Conservation (phyloP, 2,329 filamentous ascomycete species). For the Trichoderma cornu-damae region DNA sequence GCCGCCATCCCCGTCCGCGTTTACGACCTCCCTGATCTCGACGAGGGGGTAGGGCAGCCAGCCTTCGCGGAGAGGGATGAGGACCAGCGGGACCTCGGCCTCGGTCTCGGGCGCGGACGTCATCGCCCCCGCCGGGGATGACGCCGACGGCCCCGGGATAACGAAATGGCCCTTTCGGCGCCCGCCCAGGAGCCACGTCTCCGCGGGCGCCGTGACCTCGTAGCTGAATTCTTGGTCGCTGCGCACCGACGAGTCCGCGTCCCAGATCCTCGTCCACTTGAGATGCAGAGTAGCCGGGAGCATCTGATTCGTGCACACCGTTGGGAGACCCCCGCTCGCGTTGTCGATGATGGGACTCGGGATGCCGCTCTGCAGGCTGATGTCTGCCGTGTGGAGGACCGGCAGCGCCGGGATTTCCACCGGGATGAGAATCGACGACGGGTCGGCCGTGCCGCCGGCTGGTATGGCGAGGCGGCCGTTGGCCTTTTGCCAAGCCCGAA, state of each 20-base stretch:
- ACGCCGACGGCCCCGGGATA: conserved; percentile 39
- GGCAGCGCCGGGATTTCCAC: conserved; percentile 83
- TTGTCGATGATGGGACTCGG: conserved; percentile 30
- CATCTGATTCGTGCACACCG: conserved; percentile 58
- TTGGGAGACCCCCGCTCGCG: conserved; percentile 35
- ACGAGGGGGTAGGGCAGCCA: conserved; percentile 71
- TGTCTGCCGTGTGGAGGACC: conserved; percentile 73
- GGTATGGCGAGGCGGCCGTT: conserved; percentile 29
- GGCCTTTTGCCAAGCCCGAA: conserved; percentile 33
- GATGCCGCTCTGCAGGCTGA: conserved; percentile 46
- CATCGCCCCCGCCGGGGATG: conserved; percentile 36
- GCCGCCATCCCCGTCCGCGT: conserved; percentile 27
- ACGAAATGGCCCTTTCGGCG: conserved; percentile 73
- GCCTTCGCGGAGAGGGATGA: conserved; percentile 76
- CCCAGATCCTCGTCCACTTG: conserved; percentile 59
- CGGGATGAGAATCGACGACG: conserved; percentile 72
- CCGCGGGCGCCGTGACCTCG: conserved; percentile 68
- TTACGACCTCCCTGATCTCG: conserved; percentile 63
- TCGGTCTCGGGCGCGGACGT: conserved; percentile 48
- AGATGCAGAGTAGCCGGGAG: conserved; percentile 58
- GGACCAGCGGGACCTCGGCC: conserved; percentile 60
- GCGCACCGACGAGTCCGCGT: conserved; percentile 39
- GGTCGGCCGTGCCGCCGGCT: conserved; percentile 28
- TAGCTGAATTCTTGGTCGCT: conserved; percentile 71
- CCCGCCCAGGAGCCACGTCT: conserved; percentile 81